Conservation (phyloP, 225 moss, liverwort and hornwort species). For the Antitrichia curtipendula region DNA sequence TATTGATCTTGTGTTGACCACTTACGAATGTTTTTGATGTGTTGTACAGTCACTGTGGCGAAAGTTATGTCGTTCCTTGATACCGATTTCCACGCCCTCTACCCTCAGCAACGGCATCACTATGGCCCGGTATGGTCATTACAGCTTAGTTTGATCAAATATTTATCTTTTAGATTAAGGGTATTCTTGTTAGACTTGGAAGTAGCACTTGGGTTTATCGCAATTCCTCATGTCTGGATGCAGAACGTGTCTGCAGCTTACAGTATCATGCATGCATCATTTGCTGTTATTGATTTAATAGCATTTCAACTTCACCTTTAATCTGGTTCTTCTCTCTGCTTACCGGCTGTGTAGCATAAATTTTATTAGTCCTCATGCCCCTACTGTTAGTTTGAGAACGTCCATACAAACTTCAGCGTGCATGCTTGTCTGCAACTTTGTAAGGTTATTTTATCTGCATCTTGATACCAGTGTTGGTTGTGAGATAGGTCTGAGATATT, state of each 20-base stretch:
- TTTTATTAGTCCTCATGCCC: not conserved
- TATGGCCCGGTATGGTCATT: constrained; percentile 56
- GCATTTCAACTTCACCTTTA: not conserved
- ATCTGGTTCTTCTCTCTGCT: not conserved
- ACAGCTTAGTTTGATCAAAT: not conserved
- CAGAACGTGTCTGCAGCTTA: not conserved
- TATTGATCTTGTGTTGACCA: not conserved
- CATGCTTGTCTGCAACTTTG: not conserved
- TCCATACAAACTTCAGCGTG: not conserved
- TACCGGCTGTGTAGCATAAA: not conserved
- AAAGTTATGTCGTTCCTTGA: constrained; percentile 82
- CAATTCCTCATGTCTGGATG: not conserved
- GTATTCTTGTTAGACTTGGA: not conserved
- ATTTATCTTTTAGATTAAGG: not conserved
- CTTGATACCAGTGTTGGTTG: not conserved
- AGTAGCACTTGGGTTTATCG: not conserved
- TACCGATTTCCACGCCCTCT: constrained; percentile 77
- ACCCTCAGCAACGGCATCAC: constrained; percentile 58
- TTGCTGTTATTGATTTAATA: not conserved
- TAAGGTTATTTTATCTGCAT: not conserved
- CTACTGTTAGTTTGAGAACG: not conserved
- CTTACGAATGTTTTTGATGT: not conserved
- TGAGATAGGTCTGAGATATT: not conserved
- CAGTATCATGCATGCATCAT: not conserved
- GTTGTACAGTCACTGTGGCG: constrained; percentile 58